Evolutionary conservation across 306 rosid genomes (phyloP), one percentile per base, ranked within the genome.

Genomic region (Canavalia ensiformis): DNA sequence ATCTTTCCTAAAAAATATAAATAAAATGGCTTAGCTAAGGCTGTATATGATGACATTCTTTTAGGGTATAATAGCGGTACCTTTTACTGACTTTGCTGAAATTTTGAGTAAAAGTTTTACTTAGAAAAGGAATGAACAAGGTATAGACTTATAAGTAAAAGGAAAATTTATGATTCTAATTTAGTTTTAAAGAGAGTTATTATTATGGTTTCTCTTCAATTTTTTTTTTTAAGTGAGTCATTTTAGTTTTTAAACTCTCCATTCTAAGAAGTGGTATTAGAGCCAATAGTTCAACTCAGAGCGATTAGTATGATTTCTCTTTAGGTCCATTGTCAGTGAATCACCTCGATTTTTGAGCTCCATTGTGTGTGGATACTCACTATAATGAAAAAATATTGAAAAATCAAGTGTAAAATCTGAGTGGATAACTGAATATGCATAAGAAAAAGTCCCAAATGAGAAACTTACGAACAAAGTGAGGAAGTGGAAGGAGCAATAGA

Each of bases 241-340:
- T 9, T 18, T 67, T 45, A 3, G 25, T 44, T 44, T 44, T 45
- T 45, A 45, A 28, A 45, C 55, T 67, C 6, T 42, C 0, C 18
- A 44, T 7, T 18, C 44, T 37, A 37, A 37, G 41, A 18, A 2
- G 9, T 63, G 8, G 18, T 2, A 64, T 33, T 41, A 65, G 28
- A 41, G 72, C 37, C 72, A 42, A 66, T 67, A 67, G 12, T 41
- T 64, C 47, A 13, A 28, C 37, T 65, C 50, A n/a, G 41, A 37
- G 3, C 41, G 3, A 37, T 37, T 37, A 37, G 2, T 37, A 37
- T 60, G 10, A 8, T 4, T 60, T 35, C 4, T 62, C 46, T 35
- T 5, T 62, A 10, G 29, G 4, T 55, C 10, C 5, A 18, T 60
- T 60, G 25, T 60, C 9, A 60, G 42, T 4, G 28, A 35, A 35